Percentiles rank a stretch among this genome's conserved stretches.
Conservation (phyloP, 2,329 filamentous ascomycete species). For the Pestalotiopsis sp. region DNA sequence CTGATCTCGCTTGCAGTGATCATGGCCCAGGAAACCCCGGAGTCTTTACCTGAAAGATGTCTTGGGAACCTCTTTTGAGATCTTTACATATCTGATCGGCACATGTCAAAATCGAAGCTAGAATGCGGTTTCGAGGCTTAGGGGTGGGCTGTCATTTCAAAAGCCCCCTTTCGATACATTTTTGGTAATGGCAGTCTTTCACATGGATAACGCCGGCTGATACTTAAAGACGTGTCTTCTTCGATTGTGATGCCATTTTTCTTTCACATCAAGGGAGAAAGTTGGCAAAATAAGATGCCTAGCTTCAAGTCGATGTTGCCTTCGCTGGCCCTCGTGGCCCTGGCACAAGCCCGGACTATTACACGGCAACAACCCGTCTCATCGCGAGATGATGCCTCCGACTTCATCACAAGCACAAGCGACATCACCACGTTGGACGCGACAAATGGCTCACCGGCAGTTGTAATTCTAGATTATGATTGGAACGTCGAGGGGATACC, state of each 20-base stretch:
- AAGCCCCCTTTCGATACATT: not conserved
- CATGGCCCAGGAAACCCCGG: not conserved
- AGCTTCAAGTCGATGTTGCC: not conserved
- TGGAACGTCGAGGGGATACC: constrained; percentile 15
- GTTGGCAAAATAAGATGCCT: not conserved
- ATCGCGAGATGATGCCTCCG: not conserved
- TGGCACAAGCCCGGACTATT: not conserved
- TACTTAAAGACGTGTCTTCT: not conserved
- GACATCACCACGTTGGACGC: not conserved
- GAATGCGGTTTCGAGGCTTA: not conserved
- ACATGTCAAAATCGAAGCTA: not conserved
- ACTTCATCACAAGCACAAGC: not conserved
- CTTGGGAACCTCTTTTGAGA: not conserved
- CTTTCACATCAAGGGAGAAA: not conserved
- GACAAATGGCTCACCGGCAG: not conserved
- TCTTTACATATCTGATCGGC: not conserved
- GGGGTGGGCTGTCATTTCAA: not conserved
- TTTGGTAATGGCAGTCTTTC: not conserved
- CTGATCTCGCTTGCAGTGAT: not conserved
- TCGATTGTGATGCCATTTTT: not conserved
- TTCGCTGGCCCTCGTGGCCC: not conserved
- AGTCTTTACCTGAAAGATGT: not conserved
- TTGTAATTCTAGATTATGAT: constrained; percentile 14
- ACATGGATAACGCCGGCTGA: not conserved
- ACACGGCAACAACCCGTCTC: no score